Percentiles rank a stretch among this genome's conserved stretches.
phyloP scores from a whole-genome alignment of 257 asterid species.

The Pogostemon cablin region DNA sequence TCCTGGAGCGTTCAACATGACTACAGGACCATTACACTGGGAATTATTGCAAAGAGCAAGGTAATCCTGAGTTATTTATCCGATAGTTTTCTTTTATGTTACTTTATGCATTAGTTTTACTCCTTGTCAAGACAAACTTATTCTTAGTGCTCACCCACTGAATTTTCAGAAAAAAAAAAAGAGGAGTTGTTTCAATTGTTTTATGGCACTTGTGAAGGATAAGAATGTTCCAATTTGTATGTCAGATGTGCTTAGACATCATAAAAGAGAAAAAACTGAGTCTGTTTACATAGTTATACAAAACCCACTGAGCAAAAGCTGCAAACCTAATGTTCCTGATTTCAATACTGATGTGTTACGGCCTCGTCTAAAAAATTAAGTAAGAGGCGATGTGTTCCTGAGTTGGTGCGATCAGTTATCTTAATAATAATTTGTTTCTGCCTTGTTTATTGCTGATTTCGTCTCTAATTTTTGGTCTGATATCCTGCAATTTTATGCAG shows the following conservation, averaged over 20 bases:
- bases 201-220: background rate
- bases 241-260: background rate
- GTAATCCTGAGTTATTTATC: slow-evolving; percentile 42
- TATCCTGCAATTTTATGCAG: slow-evolving; percentile 60
- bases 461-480: slow-evolving; percentile 26
- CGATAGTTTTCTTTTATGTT: background rate
- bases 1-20: slow-evolving; percentile 98
- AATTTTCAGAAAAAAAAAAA: too few species aligned
- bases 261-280: slow-evolving; percentile 16
- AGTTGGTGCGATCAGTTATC: slow-evolving; percentile 4
- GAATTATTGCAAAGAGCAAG: slow-evolving; percentile 89
- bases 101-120: background rate
- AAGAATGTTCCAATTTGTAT: background rate
- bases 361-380: background rate
- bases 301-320: background rate
- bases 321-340: too few species aligned
- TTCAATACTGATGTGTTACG: too few species aligned
- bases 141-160: background rate
- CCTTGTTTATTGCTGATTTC: slow-evolving; percentile 18
- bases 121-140: background rate
- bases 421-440: slow-evolving; percentile 25
- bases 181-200: background rate
- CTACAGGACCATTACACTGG: slow-evolving; percentile 97
- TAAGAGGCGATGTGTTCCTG: slow-evolving; percentile 5
- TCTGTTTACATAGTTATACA: background rate